Percentiles rank a stretch among this genome's conserved stretches.
phyloP scores from a whole-genome alignment of 140 eudicot species.

The Flaveria floridana region DNA sequence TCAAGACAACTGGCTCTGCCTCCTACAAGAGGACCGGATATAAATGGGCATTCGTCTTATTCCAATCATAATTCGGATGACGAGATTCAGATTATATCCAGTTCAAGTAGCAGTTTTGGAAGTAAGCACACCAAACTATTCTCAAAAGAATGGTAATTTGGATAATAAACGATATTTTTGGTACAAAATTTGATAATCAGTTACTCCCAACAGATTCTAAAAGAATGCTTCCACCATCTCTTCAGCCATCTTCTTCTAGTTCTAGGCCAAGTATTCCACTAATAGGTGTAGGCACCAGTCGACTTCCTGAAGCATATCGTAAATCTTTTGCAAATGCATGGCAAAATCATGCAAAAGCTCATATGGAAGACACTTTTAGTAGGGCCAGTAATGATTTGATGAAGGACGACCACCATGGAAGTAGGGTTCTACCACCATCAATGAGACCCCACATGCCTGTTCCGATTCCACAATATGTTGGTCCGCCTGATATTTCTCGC shows the following conservation, averaged over 20 bases:
- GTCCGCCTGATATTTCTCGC: conserved; percentile 41
- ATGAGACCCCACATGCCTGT: conserved; percentile 25
- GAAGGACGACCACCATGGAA: conserved; percentile 40
- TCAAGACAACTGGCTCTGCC: conserved; percentile 25
- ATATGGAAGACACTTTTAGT: conserved; percentile 28
- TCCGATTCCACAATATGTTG: conserved; percentile 33
- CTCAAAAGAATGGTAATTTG: conserved; percentile 28
- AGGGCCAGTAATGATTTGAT: conserved; percentile 33
- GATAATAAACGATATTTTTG: conserved; percentile 10
- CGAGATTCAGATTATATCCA: conserved; percentile 30
- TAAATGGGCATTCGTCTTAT: conserved; percentile 43
- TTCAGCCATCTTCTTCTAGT: conserved; percentile 41
- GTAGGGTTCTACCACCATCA: conserved; percentile 45
- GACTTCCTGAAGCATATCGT: conserved; percentile 36
- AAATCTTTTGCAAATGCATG: conserved; percentile 30
- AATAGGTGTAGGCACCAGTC: conserved; percentile 40
- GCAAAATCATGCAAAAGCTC: conserved; percentile 35
- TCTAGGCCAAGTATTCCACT: conserved; percentile 31
- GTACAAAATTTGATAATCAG: conserved; percentile 30
- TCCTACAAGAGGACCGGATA: conserved; percentile 29
- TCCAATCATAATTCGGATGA: conserved; percentile 20
- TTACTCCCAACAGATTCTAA: conserved; percentile 33
- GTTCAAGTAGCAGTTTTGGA: conserved; percentile 36
- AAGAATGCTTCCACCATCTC: conserved; percentile 53
- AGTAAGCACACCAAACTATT: conserved; percentile 25